phyloP scores from a whole-genome alignment of 2,329 filamentous ascomycete genomes.

The Sclerotinia nivalis region DNA sequence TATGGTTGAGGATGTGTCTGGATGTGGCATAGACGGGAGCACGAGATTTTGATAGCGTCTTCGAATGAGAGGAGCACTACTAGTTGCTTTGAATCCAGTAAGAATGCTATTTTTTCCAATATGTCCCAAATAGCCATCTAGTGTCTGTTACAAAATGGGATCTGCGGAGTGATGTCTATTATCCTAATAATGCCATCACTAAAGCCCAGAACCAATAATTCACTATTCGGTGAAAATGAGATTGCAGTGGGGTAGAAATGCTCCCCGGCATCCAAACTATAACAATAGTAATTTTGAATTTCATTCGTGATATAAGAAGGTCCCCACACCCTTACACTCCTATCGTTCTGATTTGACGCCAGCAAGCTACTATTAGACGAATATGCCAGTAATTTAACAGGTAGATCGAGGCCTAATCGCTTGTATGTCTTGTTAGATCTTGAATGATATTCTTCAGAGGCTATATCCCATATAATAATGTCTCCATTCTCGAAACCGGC shows the following conservation, averaged over 20 bases:
- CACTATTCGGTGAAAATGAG: not conserved
- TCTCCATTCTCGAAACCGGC: not conserved
- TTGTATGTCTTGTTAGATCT: not conserved
- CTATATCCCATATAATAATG: conserved; percentile 24
- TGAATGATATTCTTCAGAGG: not conserved
- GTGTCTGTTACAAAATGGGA: not conserved
- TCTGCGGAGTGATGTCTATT: not conserved
- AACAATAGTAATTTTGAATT: not conserved
- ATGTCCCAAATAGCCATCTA: not conserved
- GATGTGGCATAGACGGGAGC: not conserved
- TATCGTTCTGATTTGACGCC: not conserved
- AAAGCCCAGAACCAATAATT: not conserved
- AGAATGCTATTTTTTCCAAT: not conserved
- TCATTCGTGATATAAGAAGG: not conserved
- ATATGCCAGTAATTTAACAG: not conserved
- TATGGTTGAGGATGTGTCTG: not conserved
- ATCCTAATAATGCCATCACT: not conserved
- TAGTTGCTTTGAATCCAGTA: not conserved
- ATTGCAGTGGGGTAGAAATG: not conserved
- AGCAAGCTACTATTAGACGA: not conserved
- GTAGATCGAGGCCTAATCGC: too few species aligned
- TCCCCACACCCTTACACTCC: not conserved
- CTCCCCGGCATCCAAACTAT: not conserved
- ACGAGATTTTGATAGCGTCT: not conserved
- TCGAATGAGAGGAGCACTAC: not conserved